A percentile compares a stretch with the other conserved stretches of the same genome.
Conservation (phyloP, 345 rosid species). For the Rhizophora apiculata region DNA sequence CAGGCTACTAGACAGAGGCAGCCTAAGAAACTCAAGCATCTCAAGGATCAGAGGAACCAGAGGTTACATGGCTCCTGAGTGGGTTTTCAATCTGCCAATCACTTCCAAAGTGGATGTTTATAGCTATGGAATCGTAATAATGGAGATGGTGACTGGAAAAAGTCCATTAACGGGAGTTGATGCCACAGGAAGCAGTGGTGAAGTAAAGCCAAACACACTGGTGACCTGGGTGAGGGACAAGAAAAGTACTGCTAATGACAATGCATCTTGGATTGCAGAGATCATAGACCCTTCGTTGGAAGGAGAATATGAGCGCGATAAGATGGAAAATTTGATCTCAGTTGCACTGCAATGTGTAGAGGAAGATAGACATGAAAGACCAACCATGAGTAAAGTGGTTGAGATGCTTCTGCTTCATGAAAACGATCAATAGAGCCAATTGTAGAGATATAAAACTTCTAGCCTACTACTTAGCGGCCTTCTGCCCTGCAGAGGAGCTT, state of each 20-base stretch:
- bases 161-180: neutral
- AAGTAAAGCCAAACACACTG: slow-evolving; percentile 20
- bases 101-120: no score
- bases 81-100: no score
- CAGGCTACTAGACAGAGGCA: no score
- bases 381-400: slow-evolving; percentile 30
- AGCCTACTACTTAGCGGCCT: no score
- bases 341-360: slow-evolving; percentile 26
- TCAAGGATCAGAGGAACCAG: no score
- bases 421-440: no score
- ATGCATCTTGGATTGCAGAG: neutral
- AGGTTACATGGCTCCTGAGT: no score
- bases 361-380: slow-evolving; percentile 27
- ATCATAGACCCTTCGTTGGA: neutral
- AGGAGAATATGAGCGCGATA: slow-evolving; percentile 1
- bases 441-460: no score
- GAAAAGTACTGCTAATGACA: neutral
- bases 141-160: no score
- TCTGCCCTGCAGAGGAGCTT: no score
- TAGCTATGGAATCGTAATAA: no score
- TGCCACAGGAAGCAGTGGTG: slow-evolving; percentile 19
- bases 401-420: slow-evolving; percentile 16
- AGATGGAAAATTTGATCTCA: slow-evolving; percentile 24
- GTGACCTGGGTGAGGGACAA: neutral
- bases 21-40: no score